Conservation (phyloP, 371 early-diverging fungal genomes). For the Circinella minor region DNA sequence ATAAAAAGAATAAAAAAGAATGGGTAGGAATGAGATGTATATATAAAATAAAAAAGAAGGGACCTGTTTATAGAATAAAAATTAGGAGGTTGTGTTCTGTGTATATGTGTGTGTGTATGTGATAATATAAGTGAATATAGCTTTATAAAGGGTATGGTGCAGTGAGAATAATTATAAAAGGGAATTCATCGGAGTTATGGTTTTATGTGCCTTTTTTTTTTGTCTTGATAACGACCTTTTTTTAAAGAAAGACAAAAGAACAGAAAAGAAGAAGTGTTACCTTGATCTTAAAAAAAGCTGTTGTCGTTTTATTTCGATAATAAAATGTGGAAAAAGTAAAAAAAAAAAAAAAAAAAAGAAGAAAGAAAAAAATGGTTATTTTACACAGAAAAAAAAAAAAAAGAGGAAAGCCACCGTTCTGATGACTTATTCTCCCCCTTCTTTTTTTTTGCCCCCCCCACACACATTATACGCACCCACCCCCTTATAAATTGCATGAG, state of each 20-base stretch:
- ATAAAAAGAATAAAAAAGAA: background rate
- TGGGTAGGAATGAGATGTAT: background rate
- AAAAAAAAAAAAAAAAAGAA: background rate
- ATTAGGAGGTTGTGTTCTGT: background rate
- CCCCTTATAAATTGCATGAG: background rate
- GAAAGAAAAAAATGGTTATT: slow-evolving; percentile 2
- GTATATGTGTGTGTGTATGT: too few relatives aligned
- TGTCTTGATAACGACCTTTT: slow-evolving; percentile 1
- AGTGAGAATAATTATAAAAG: background rate
- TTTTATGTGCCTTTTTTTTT: too few relatives aligned
- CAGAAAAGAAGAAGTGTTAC: slow-evolving; percentile 2
- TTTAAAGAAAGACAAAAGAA: background rate
- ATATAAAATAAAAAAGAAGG: too few relatives aligned
- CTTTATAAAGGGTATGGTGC: background rate
- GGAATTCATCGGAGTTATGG: background rate
- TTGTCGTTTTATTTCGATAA: background rate
- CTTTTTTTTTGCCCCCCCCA: background rate
- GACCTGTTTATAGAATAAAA: too few relatives aligned
- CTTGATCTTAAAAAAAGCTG: background rate
- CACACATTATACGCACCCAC: background rate
- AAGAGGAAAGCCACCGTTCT: background rate
- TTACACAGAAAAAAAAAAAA: background rate
- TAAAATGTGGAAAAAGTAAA: background rate
- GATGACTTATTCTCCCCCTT: background rate
- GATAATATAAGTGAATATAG: background rate